Evolutionary conservation across 2,329 filamentous ascomycete species (phyloP).

Genomic region (Nemania bipapillata): DNA sequence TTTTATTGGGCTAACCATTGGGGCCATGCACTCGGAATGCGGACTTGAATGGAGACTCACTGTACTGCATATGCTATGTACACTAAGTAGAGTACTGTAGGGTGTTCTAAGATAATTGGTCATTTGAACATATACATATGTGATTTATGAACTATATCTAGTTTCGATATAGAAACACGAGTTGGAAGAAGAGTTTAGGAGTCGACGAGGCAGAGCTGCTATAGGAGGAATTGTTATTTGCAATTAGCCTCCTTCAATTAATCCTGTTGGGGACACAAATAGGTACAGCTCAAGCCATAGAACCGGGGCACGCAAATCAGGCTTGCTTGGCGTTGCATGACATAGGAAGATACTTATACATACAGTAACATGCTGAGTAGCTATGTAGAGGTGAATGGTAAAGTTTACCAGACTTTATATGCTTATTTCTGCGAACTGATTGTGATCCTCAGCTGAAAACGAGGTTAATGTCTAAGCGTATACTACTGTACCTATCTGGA

Average conservation of each 20-base stretch:
- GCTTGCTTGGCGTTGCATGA: not conserved
- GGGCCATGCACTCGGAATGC: slow-evolving; percentile 6
- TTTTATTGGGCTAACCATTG: not conserved
- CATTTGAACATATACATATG: no score
- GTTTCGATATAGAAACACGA: not conserved
- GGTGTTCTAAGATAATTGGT: no score
- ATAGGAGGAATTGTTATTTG: not conserved
- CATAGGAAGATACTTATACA: not conserved
- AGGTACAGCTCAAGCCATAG: not conserved
- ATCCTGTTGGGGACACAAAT: slow-evolving; percentile 21
- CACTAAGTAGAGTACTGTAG: no score
- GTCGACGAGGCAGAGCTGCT: not conserved
- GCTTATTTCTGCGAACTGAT: not conserved
- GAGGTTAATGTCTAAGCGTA: not conserved
- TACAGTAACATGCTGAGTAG: not conserved
- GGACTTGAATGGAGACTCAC: slow-evolving; percentile 14
- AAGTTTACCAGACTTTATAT: not conserved
- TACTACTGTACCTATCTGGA: no score
- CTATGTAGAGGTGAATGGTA: not conserved
- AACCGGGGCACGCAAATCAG: not conserved
- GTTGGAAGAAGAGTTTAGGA: not conserved
- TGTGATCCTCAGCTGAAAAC: not conserved
- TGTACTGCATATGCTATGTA: not conserved
- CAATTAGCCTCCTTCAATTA: not conserved
- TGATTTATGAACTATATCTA: no score